Conservation (phyloP, 2,329 filamentous ascomycete genomes). For the Madurella mycetomatis region DNA sequence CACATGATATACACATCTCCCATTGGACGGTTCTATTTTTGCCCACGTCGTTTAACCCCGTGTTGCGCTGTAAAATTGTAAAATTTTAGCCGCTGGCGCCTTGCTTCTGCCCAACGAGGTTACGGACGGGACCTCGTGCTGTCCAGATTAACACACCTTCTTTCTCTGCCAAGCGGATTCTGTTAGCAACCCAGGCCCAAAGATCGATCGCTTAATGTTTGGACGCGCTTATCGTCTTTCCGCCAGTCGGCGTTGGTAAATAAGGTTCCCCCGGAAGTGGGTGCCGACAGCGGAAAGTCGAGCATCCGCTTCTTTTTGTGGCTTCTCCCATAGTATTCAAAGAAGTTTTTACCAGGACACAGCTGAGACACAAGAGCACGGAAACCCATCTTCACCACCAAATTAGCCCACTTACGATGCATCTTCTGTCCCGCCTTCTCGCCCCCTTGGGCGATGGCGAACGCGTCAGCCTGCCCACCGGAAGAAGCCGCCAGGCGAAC, state of each 20-base stretch:
- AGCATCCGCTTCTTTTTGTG: conserved; percentile 11
- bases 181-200: not conserved
- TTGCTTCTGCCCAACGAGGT: conserved; percentile 9
- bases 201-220: conserved; percentile 2
- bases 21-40: conserved; percentile 20
- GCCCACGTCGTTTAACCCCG: conserved; percentile 14
- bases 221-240: not conserved
- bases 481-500: not conserved
- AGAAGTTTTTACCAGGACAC: not conserved
- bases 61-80: not conserved
- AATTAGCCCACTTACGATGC: too few species aligned
- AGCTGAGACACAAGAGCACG: conserved; percentile 5
- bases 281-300: conserved; percentile 5
- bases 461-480: too few species aligned
- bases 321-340: not conserved
- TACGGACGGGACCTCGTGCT: conserved; percentile 11
- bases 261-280: not conserved
- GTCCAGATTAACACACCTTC: conserved; percentile 4
- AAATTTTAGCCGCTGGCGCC: conserved; percentile 12
- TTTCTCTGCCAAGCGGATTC: not conserved
- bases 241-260: not conserved
- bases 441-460: too few species aligned
- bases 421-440: too few species aligned
- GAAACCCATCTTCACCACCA: not conserved
- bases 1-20: not conserved